Evolutionary conservation across 768 basidiomycete species (phyloP).

Genomic region (Chalciporus piperatus): DNA sequence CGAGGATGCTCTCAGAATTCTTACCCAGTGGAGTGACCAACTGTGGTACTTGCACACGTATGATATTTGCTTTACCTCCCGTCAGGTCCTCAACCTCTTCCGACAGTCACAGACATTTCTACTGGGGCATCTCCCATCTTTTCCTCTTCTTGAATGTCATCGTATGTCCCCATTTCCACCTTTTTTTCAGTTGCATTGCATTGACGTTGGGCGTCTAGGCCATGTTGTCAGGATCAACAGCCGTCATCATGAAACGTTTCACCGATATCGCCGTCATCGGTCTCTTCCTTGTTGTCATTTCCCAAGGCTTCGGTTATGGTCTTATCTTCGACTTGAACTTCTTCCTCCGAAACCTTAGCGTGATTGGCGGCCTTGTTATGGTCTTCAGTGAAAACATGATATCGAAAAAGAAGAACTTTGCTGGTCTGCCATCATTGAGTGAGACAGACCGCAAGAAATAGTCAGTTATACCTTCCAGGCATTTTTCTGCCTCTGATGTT

Average conservation of each 20-base stretch:
- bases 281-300: conserved; percentile 85
- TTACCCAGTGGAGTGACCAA: conserved; percentile 96
- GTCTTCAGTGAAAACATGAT: conserved; percentile 96
- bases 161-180: conserved; percentile 47
- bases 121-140: conserved; percentile 90
- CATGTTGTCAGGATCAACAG: conserved; percentile 82
- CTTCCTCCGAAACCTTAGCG: conserved; percentile 98
- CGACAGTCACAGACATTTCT: conserved; percentile 87
- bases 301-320: conserved; percentile 97
- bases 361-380: conserved; percentile 98
- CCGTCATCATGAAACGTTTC: conserved; percentile 83
- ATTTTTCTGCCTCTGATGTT: conserved; percentile 1
- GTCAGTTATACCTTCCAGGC: conserved; percentile 44
- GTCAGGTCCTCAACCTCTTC: conserved; percentile 5
- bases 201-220: conserved; percentile 46
- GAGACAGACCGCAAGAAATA: conserved; percentile 99
- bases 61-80: conserved; percentile 29
- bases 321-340: conserved; percentile 99
- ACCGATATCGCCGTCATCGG: conserved; percentile 89
- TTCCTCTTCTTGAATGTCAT: conserved; percentile 91
- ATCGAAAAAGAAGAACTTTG: conserved; percentile 82
- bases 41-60: conserved; percentile 97
- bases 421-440: conserved; percentile 83
- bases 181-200: neutral
- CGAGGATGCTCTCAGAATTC: conserved; percentile 92